Evolutionary conservation across 75 land plant species (phyloP).

Genomic region (Adiantum capillusveneris): DNA sequence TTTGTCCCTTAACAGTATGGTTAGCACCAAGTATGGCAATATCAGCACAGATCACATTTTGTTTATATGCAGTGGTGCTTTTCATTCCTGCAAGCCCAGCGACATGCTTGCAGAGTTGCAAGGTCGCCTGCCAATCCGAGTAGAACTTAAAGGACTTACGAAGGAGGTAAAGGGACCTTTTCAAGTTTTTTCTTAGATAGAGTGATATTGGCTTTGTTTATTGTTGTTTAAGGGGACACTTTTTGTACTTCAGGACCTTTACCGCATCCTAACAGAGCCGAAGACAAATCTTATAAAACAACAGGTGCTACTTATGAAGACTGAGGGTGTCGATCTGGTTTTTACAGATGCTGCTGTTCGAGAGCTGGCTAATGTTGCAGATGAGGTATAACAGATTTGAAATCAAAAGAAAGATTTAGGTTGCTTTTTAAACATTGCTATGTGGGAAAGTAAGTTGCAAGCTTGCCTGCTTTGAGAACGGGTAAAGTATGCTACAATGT

Average conservation of each 20-base stretch:
- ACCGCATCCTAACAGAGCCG: slow-evolving; percentile 35
- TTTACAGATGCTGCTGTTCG: slow-evolving; percentile 30
- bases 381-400: slow-evolving; percentile 40
- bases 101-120: slow-evolving; percentile 41
- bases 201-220: not conserved
- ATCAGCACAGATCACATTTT: slow-evolving; percentile 38
- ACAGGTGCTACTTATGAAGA: slow-evolving; percentile 29
- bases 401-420: too few species aligned
- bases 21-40: slow-evolving; percentile 35
- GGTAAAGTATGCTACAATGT: too few species aligned
- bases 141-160: slow-evolving; percentile 31
- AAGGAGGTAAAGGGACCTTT: slow-evolving; percentile 33
- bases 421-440: too few species aligned
- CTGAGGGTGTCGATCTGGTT: slow-evolving; percentile 26
- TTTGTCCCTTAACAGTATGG: slow-evolving; percentile 13
- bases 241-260: slow-evolving; percentile 21
- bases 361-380: slow-evolving; percentile 34
- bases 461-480: too few species aligned
- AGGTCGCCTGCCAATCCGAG: slow-evolving; percentile 33
- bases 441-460: too few species aligned
- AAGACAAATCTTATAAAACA: slow-evolving; percentile 36
- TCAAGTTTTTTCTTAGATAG: not conserved
- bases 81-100: slow-evolving; percentile 39
- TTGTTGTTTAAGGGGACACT: not conserved
- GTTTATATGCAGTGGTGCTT: slow-evolving; percentile 38